These are phyloP conservation scores for Trypanosoma scelopori DNA, from an alignment of 208 protist genomes.

Conservation along the genomic window DNA sequence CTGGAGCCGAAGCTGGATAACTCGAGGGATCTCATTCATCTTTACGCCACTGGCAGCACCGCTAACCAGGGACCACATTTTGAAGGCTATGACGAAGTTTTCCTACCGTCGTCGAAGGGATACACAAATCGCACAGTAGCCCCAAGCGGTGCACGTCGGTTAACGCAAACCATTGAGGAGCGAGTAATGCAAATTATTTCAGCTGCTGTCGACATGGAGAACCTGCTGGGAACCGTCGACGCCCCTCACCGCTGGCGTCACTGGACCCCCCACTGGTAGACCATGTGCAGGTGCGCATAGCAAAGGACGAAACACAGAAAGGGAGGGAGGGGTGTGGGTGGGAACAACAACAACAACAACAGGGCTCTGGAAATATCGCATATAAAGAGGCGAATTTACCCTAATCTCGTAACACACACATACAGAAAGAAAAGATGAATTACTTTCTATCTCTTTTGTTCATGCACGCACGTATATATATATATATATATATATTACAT, in stretches of 20 bases:
- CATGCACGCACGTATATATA: no score
- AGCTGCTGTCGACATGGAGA: conserved; percentile 42
- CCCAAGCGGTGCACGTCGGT: neutral
- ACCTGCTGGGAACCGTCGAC: conserved; percentile 43
- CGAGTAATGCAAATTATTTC: conserved; percentile 51
- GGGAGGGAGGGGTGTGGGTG: no score
- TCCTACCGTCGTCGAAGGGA: conserved; percentile 15
- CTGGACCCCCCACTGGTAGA: conserved; percentile 84
- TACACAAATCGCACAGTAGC: neutral
- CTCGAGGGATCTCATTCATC: conserved; percentile 11
- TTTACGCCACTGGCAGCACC: conserved; percentile 1
- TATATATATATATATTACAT: no score
- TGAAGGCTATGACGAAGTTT: neutral
- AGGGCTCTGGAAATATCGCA: no score
- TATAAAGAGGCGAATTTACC: no score
- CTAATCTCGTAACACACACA: no score
- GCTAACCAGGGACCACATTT: neutral
- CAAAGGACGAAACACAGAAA: no score
- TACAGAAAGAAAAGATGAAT: neutral
- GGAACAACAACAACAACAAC: no score
- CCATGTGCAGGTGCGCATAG: neutral
- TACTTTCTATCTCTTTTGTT: neutral
- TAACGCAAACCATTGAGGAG: conserved; percentile 37
- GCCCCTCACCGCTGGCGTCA: conserved; percentile 57
- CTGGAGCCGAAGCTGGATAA: neutral